Conservation (phyloP, 2,329 filamentous ascomycete genomes). For the Calonectria pseudoturangicola region DNA sequence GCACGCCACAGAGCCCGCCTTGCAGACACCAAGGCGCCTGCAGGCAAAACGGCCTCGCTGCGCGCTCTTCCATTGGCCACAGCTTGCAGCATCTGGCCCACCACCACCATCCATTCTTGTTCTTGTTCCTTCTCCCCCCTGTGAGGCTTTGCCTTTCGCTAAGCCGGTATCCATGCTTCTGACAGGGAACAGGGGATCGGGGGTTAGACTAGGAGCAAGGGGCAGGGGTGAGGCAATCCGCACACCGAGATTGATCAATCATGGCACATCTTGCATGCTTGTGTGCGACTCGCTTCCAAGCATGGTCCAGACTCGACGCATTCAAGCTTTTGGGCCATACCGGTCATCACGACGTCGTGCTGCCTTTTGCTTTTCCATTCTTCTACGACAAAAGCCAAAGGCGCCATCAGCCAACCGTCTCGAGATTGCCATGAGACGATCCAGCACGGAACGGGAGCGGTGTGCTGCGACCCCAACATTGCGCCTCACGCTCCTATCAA, state of each 20-base stretch:
- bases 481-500: constrained; percentile 30
- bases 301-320: constrained; percentile 13
- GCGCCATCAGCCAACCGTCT: constrained; percentile 20
- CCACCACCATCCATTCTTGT: constrained; percentile 35
- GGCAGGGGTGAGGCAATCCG: constrained; percentile 41
- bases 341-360: background rate
- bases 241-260: constrained; percentile 50
- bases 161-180: constrained; percentile 40
- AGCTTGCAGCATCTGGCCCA: constrained; percentile 27
- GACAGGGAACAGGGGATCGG: constrained; percentile 41
- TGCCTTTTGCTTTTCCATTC: background rate
- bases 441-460: constrained; percentile 35
- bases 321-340: background rate
- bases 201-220: constrained; percentile 27
- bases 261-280: constrained; percentile 36
- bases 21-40: constrained; percentile 34
- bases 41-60: constrained; percentile 43
- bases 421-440: constrained; percentile 14
- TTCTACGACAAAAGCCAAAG: constrained; percentile 3
- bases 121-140: constrained; percentile 21
- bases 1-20: constrained; percentile 43
- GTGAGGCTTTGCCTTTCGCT: constrained; percentile 47
- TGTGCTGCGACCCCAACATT: constrained; percentile 27
- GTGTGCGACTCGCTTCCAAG: constrained; percentile 24
- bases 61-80: constrained; percentile 41